Percentiles rank a stretch among this genome's conserved stretches.
phyloP scores from a whole-genome alignment of 306 rosid species.

The Sphenostylis stenocarpa region DNA sequence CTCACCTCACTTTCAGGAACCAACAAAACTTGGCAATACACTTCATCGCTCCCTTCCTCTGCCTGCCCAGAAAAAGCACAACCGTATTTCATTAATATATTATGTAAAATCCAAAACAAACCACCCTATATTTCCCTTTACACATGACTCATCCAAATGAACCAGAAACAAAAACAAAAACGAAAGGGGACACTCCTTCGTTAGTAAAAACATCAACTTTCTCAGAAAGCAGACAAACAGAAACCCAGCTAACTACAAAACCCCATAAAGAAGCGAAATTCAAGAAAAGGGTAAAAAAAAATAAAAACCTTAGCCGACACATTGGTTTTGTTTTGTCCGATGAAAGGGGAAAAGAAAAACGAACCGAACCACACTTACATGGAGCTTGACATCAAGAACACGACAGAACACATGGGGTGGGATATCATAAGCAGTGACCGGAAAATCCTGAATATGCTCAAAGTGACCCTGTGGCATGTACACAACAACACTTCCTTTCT shows the following conservation, averaged over 20 bases:
- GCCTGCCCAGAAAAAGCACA: conserved; percentile 60
- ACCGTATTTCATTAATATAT: neutral
- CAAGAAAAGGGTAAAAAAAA: neutral
- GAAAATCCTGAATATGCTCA: conserved; percentile 73
- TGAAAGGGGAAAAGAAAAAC: neutral
- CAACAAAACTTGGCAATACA: conserved; percentile 78
- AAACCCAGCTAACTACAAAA: conserved; percentile 26
- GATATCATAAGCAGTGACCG: conserved; percentile 58
- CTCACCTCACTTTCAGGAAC: conserved; percentile 93
- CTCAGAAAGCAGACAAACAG: conserved; percentile 22
- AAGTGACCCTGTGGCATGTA: conserved; percentile 94
- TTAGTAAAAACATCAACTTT: neutral
- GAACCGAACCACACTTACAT: conserved; percentile 48
- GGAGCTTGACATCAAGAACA: conserved; percentile 90
- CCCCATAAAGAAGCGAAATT: conserved; percentile 24
- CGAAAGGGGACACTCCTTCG: neutral
- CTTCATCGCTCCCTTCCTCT: conserved; percentile 94
- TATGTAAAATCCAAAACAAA: conserved; percentile 16
- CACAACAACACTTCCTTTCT: conserved; percentile 82
- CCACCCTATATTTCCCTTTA: neutral
- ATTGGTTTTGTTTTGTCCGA: neutral
- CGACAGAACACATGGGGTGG: conserved; percentile 94
- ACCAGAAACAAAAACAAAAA: neutral
- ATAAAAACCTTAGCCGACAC: neutral
- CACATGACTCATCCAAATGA: neutral